Percentiles rank a stretch among this genome's conserved stretches.
phyloP scores from a whole-genome alignment of 2,329 filamentous ascomycete species.

The Clathrospora elynae region DNA sequence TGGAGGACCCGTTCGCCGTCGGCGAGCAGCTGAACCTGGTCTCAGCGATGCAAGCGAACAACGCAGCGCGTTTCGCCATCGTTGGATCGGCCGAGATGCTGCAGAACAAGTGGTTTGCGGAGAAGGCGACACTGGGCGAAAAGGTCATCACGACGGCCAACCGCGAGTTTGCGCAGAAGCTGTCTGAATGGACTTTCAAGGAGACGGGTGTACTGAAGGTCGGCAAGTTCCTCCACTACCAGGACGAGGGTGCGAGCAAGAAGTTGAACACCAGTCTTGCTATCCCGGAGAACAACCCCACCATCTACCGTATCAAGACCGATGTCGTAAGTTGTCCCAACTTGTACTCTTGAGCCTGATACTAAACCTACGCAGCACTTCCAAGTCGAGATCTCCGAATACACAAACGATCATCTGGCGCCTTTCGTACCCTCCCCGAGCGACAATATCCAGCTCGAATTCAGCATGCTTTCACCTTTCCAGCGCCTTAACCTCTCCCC shows the following conservation, averaged over 20 bases:
- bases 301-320: constrained; percentile 94
- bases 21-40: constrained; percentile 83
- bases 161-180: constrained; percentile 78
- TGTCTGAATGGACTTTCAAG: constrained; percentile 96
- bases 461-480: constrained; percentile 98
- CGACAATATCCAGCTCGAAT: constrained; percentile 89
- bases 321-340: constrained; percentile 74
- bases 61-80: constrained; percentile 86
- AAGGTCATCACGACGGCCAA: constrained; percentile 73
- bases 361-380: constrained; percentile 66
- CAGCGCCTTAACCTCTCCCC: constrained; percentile 78
- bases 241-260: constrained; percentile 60
- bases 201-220: constrained; percentile 89
- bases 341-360: not conserved
- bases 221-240: constrained; percentile 78
- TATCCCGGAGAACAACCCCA: constrained; percentile 69
- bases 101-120: constrained; percentile 86
- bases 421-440: constrained; percentile 72
- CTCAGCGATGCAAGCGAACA: constrained; percentile 87
- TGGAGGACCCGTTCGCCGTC: constrained; percentile 84
- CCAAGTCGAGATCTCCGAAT: constrained; percentile 88
- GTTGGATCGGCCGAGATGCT: constrained; percentile 86
- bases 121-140: constrained; percentile 64
- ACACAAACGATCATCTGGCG: constrained; percentile 71
- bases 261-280: constrained; percentile 46